Evolutionary conservation across 805 yeast genomes (phyloP).

Genomic region (Wickerhamomyces queroliae): DNA sequence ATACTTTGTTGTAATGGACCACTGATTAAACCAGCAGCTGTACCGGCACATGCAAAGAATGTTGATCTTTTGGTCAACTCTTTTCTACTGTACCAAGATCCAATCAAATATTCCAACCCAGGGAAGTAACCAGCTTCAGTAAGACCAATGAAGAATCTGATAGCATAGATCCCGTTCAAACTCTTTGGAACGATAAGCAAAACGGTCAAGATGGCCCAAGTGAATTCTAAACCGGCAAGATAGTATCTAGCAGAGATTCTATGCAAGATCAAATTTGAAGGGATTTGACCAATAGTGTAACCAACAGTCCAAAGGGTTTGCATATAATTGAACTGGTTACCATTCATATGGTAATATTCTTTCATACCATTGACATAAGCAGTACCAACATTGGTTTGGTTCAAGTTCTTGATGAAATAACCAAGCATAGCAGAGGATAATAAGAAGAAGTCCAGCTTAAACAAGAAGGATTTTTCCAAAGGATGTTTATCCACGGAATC

Average conservation of each 20-base stretch:
- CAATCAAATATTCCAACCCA: slow-evolving; percentile 34
- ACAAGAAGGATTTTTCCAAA: slow-evolving; percentile 23
- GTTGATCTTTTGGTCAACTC: slow-evolving; percentile 27
- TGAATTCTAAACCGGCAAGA: slow-evolving; percentile 34
- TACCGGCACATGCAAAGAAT: slow-evolving; percentile 24
- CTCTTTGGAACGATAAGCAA: slow-evolving; percentile 21
- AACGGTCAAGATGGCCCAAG: slow-evolving; percentile 34
- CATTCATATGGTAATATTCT: slow-evolving; percentile 31
- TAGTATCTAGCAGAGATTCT: slow-evolving; percentile 34
- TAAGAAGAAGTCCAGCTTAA: slow-evolving; percentile 30
- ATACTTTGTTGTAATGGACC: slow-evolving; percentile 29
- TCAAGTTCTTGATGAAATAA: slow-evolving; percentile 36
- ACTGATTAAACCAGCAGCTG: slow-evolving; percentile 25
- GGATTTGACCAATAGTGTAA: slow-evolving; percentile 40
- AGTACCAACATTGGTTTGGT: slow-evolving; percentile 32
- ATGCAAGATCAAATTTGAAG: slow-evolving; percentile 33
- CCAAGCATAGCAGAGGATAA: slow-evolving; percentile 35
- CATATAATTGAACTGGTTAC: slow-evolving; percentile 36
- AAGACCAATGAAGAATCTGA: slow-evolving; percentile 32
- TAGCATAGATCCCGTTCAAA: slow-evolving; percentile 20
- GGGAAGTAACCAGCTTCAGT: slow-evolving; percentile 40
- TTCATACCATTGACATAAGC: slow-evolving; percentile 41
- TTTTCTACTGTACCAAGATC: slow-evolving; percentile 24
- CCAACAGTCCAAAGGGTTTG: slow-evolving; percentile 41
- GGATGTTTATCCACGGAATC: slow-evolving; percentile 27